phyloP scores from a whole-genome alignment of 176 grass and related monocot species.

The Oryza longistaminata region DNA sequence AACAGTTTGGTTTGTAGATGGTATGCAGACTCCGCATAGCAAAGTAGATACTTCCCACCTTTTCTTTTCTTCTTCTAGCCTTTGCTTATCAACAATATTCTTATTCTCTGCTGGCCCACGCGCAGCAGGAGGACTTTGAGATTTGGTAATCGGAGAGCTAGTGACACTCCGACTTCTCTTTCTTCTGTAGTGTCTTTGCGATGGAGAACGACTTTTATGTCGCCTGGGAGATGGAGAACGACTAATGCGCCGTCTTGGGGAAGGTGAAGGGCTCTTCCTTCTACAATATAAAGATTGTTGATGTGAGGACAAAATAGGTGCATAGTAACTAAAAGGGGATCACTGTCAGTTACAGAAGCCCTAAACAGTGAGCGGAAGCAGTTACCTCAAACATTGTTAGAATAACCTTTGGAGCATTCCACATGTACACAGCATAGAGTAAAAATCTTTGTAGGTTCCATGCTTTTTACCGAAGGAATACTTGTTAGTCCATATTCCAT shows the following conservation, averaged over 20 bases:
- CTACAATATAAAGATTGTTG: slow-evolving; percentile 46
- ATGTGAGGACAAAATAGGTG: slow-evolving; percentile 30
- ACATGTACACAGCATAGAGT: slow-evolving; percentile 59
- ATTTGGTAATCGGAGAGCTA: slow-evolving; percentile 46
- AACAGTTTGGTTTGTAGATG: slow-evolving; percentile 21
- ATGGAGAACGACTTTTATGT: slow-evolving; percentile 56
- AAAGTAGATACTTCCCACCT: slow-evolving; percentile 73
- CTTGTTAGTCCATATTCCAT: slow-evolving; percentile 54
- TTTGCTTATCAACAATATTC: slow-evolving; percentile 73
- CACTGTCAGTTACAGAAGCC: slow-evolving; percentile 30
- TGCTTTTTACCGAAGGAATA: slow-evolving; percentile 52
- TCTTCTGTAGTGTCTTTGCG: slow-evolving; percentile 60
- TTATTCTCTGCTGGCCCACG: slow-evolving; percentile 51
- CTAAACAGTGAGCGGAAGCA: slow-evolving; percentile 41
- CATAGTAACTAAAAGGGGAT: slow-evolving; percentile 31
- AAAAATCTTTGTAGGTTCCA: slow-evolving; percentile 58
- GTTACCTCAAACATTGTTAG: slow-evolving; percentile 62
- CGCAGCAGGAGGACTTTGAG: slow-evolving; percentile 43
- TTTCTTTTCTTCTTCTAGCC: slow-evolving; percentile 97
- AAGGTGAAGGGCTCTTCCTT: slow-evolving; percentile 84
- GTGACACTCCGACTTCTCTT: slow-evolving; percentile 68
- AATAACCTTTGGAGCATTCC: slow-evolving; percentile 55
- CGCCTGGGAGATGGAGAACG: slow-evolving; percentile 57
- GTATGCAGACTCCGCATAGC: slow-evolving; percentile 19
- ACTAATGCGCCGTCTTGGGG: slow-evolving; percentile 59